These are phyloP conservation scores for Quercus aquifolioides DNA, from an alignment of 306 rosid species.

Conservation along the genomic window DNA sequence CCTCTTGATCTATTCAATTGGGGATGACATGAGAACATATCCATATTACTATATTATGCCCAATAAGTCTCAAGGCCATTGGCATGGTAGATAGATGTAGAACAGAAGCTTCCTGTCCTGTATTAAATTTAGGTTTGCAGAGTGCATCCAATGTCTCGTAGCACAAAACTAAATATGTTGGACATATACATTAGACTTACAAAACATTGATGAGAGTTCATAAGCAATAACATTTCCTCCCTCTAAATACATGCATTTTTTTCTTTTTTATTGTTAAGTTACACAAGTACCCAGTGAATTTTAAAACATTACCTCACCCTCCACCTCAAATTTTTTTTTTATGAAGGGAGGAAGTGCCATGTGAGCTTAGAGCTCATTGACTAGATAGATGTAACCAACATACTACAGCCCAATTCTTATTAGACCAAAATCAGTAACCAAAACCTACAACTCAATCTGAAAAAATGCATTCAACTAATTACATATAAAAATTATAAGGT, in stretches of 20 bases:
- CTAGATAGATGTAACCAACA: background rate
- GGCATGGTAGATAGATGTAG: background rate
- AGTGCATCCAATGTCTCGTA: too few species aligned
- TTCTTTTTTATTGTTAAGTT: too few species aligned
- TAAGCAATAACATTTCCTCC: background rate
- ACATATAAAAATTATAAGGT: background rate
- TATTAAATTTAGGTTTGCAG: background rate
- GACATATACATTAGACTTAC: background rate
- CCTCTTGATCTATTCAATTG: background rate
- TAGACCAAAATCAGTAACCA: background rate
- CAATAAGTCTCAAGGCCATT: background rate
- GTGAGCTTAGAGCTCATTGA: background rate
- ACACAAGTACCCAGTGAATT: too few species aligned
- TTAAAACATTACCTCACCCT: too few species aligned
- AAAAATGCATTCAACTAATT: background rate
- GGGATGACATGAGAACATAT: background rate
- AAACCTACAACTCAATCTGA: background rate
- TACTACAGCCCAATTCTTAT: background rate
- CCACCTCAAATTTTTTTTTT: too few species aligned
- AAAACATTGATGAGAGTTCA: background rate
- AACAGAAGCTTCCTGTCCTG: background rate
- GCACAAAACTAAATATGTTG: too few species aligned
- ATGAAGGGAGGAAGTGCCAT: too few species aligned
- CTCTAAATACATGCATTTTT: too few species aligned
- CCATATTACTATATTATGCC: background rate